Evolutionary conservation across 2,329 filamentous ascomycete species (phyloP).

Genomic region (Passalora sequoiae): DNA sequence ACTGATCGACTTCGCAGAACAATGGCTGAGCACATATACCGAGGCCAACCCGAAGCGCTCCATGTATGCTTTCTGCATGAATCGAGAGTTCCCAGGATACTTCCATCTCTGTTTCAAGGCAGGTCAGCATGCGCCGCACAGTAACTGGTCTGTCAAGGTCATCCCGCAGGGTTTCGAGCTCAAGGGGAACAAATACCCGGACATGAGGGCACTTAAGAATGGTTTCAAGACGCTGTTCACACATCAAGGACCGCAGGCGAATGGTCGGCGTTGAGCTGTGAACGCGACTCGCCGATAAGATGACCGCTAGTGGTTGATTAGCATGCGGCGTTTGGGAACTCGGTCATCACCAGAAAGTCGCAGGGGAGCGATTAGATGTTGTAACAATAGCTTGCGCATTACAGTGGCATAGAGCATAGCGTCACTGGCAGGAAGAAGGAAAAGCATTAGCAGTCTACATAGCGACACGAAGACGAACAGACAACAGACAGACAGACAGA

Average conservation of each 20-base stretch:
- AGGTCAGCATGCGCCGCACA: conserved; percentile 65
- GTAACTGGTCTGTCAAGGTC: conserved; percentile 80
- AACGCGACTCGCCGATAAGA: too few species aligned
- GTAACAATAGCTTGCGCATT: too few species aligned
- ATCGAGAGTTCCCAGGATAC: conserved; percentile 85
- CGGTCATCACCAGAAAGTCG: too few species aligned
- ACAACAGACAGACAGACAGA: too few species aligned
- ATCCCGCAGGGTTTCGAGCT: conserved; percentile 92
- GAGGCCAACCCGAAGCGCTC: conserved; percentile 92
- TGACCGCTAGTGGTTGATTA: too few species aligned
- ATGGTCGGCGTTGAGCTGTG: conserved; percentile 20
- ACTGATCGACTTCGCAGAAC: conserved; percentile 53
- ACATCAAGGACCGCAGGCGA: conserved; percentile 25
- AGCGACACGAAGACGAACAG: too few species aligned
- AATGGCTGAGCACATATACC: conserved; percentile 94
- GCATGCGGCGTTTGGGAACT: too few species aligned
- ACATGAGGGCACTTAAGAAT: conserved; percentile 93
- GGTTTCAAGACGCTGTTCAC: conserved; percentile 83
- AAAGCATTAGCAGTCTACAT: too few species aligned
- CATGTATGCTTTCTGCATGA: conserved; percentile 92
- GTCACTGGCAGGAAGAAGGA: too few species aligned
- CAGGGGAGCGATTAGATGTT: too few species aligned
- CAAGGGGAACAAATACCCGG: conserved; percentile 80
- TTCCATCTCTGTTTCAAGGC: conserved; percentile 97
- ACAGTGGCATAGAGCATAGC: too few species aligned